Evolutionary conservation across 805 yeast genomes (phyloP).

Genomic region (Metschnikowia bowlesiae): DNA sequence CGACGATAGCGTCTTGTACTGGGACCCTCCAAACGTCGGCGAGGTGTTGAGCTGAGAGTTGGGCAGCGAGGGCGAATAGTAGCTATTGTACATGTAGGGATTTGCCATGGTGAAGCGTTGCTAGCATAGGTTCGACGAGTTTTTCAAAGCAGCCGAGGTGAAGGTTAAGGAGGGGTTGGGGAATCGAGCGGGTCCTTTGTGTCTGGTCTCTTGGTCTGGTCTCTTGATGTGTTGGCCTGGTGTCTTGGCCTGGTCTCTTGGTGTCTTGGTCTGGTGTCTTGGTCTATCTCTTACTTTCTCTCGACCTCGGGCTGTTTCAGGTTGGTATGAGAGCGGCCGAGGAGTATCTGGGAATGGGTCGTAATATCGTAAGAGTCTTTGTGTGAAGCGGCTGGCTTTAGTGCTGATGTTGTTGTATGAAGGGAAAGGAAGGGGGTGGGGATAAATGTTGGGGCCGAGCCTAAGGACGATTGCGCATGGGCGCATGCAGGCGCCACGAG

Average conservation of each 20-base stretch:
- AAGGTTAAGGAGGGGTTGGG: background rate
- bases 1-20: slow-evolving; percentile 18
- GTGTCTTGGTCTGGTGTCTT: no score
- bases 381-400: no score
- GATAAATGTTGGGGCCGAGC: background rate
- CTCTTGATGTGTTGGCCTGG: no score
- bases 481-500: background rate
- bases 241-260: no score
- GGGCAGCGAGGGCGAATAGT: slow-evolving; percentile 28
- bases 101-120: slow-evolving; percentile 24
- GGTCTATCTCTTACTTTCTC: no score
- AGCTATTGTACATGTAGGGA: slow-evolving; percentile 32
- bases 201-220: no score
- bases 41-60: slow-evolving; percentile 23
- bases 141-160: background rate
- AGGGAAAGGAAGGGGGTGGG: background rate
- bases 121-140: background rate
- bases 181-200: background rate
- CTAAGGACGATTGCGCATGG: slow-evolving; percentile 3
- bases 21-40: slow-evolving; percentile 26
- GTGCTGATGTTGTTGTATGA: no score
- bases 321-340: no score
- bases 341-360: no score
- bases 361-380: no score
- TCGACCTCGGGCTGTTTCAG: no score